Conservation (phyloP, 306 rosid species). For the Urtica urens region DNA sequence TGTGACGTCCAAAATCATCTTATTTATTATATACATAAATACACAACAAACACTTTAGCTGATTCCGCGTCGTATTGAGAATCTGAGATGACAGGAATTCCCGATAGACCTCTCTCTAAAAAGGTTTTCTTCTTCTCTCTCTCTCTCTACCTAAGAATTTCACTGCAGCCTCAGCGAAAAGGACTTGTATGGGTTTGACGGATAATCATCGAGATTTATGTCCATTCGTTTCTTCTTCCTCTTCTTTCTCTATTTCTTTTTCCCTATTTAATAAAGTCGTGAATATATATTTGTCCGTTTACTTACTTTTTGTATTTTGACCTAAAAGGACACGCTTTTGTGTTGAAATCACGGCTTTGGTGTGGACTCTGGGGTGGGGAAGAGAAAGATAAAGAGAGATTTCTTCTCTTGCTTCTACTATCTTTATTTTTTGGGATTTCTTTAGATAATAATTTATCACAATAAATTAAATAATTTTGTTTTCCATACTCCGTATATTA, state of each 20-base stretch:
- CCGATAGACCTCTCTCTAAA: slow-evolving; percentile 26
- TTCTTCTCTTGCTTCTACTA: not conserved
- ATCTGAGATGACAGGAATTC: not conserved
- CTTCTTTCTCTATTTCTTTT: not conserved
- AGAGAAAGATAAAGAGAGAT: not conserved
- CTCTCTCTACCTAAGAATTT: not conserved
- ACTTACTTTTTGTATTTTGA: not conserved
- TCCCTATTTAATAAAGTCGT: not conserved
- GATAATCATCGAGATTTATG: slow-evolving; percentile 30
- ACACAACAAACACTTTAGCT: not conserved
- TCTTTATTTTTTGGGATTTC: not conserved
- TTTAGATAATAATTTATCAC: not conserved
- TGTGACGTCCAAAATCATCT: not conserved
- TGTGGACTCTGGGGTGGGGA: not conserved
- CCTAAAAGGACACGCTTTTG: slow-evolving; percentile 11
- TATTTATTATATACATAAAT: not conserved
- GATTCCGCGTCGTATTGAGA: slow-evolving; percentile 35
- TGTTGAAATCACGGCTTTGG: slow-evolving; percentile 25
- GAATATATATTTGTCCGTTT: not conserved
- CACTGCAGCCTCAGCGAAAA: slow-evolving; percentile 28
- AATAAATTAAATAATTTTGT: too few species aligned
- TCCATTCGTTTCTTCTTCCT: slow-evolving; percentile 20
- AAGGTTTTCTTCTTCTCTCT: not conserved
- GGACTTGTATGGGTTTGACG: slow-evolving; percentile 39
- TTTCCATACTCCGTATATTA: too few species aligned